phyloP scores from a whole-genome alignment of 2,329 filamentous ascomycete genomes.

The Hypoxylon sp. region DNA sequence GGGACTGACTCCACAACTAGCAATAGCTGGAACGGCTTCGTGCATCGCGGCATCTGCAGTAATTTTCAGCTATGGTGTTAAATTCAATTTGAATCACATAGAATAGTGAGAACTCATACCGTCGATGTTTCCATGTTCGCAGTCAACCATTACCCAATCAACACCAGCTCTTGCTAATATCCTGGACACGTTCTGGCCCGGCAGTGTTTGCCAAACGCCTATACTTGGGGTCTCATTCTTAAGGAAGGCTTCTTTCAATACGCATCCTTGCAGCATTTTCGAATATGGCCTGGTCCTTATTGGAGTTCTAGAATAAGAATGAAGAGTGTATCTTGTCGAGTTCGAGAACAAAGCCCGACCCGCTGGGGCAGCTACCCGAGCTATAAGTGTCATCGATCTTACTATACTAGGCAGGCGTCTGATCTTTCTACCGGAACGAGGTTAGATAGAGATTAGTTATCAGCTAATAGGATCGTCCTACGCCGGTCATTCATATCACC shows the following conservation, averaged over 20 bases:
- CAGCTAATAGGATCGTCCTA: constrained; percentile 11
- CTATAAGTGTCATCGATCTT: constrained; percentile 32
- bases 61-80: constrained; percentile 15
- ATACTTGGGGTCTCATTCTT: constrained; percentile 65
- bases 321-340: constrained; percentile 9
- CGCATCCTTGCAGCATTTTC: constrained; percentile 53
- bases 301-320: background rate
- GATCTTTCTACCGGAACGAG: constrained; percentile 7
- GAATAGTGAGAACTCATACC: constrained; percentile 53
- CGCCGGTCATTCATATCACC: constrained; percentile 7
- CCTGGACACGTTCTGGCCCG: constrained; percentile 72
- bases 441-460: constrained; percentile 7
- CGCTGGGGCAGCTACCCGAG: constrained; percentile 17
- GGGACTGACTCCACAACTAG: constrained; percentile 68
- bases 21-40: constrained; percentile 70
- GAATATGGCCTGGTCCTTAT: constrained; percentile 21
- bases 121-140: constrained; percentile 71
- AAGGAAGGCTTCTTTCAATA: constrained; percentile 65
- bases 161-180: constrained; percentile 73
- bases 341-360: constrained; percentile 19
- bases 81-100: background rate
- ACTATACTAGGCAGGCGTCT: background rate
- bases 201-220: constrained; percentile 76
- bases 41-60: constrained; percentile 68
- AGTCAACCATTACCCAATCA: constrained; percentile 77